These are phyloP conservation scores for Calendula officinalis DNA, from an alignment of 129 eudicot genomes.

Conservation along the genomic window DNA sequence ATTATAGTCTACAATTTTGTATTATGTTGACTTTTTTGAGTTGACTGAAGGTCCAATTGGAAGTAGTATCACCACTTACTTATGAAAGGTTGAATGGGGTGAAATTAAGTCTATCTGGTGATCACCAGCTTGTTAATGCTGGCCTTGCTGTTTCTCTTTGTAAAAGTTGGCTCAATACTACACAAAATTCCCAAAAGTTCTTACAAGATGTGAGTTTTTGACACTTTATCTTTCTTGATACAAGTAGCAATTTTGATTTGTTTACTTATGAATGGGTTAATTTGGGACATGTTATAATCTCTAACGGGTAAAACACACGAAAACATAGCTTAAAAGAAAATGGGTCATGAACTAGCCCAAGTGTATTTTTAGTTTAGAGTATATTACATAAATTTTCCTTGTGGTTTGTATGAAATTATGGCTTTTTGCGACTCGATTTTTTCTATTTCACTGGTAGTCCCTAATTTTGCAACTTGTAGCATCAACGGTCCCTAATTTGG, in stretches of 20 bases:
- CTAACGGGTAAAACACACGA: not conserved
- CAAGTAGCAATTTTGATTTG: not conserved
- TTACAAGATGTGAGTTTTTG: slow-evolving; percentile 53
- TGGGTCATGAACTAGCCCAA: not conserved
- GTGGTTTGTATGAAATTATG: too few relatives aligned
- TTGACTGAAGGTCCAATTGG: slow-evolving; percentile 58
- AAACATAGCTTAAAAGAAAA: not conserved
- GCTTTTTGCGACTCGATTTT: too few relatives aligned
- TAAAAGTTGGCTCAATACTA: slow-evolving; percentile 64
- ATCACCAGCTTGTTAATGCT: slow-evolving; percentile 81
- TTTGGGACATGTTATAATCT: not conserved
- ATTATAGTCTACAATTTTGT: not conserved
- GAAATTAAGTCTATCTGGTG: slow-evolving; percentile 73
- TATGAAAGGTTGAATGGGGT: slow-evolving; percentile 41
- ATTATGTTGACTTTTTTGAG: slow-evolving; percentile 20
- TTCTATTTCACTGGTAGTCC: too few relatives aligned
- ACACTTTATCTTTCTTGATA: not conserved
- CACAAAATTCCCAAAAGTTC: slow-evolving; percentile 48
- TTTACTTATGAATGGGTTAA: not conserved
- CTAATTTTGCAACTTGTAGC: too few relatives aligned
- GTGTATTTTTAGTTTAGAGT: too few relatives aligned
- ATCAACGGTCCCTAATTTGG: too few relatives aligned
- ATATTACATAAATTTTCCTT: too few relatives aligned
- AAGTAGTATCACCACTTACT: slow-evolving; percentile 57
- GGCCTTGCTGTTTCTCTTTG: slow-evolving; percentile 88